These are phyloP conservation scores for Cladosporium colombiae DNA, from an alignment of 2,329 filamentous ascomycete genomes.

Conservation along the genomic window DNA sequence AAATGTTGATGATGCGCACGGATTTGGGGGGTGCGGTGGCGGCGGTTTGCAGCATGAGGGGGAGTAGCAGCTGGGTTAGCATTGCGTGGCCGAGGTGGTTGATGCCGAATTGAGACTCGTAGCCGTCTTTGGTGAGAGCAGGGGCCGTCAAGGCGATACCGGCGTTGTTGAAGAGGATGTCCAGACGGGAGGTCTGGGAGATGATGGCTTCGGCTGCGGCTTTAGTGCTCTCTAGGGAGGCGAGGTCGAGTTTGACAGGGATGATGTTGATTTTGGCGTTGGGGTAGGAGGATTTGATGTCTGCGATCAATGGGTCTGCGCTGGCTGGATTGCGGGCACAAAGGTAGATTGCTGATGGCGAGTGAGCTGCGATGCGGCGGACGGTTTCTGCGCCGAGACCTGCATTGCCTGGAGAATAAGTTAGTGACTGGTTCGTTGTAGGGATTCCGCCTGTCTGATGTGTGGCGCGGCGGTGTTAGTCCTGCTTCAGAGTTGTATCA, in stretches of 20 bases:
- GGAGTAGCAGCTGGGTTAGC: slow-evolving; percentile 27
- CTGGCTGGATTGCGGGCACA: slow-evolving; percentile 47
- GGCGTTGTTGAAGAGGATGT: slow-evolving; percentile 33
- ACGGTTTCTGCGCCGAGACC: slow-evolving; percentile 52
- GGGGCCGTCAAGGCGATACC: slow-evolving; percentile 32
- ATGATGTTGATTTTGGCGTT: slow-evolving; percentile 44
- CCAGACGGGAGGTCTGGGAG: slow-evolving; percentile 41
- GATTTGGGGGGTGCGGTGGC: slow-evolving; percentile 39
- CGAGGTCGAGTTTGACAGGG: slow-evolving; percentile 52
- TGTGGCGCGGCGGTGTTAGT: neutral
- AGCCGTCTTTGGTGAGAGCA: slow-evolving; percentile 29
- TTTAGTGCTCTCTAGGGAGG: slow-evolving; percentile 52
- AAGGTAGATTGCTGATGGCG: slow-evolving; percentile 50
- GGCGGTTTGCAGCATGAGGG: slow-evolving; percentile 45
- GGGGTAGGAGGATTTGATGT: slow-evolving; percentile 41
- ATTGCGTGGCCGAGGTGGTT: slow-evolving; percentile 36
- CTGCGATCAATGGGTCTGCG: slow-evolving; percentile 43
- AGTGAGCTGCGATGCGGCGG: slow-evolving; percentile 46
- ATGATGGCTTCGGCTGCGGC: slow-evolving; percentile 46
- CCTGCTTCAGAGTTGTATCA: neutral
- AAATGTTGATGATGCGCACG: slow-evolving; percentile 49
- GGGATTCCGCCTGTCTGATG: neutral
- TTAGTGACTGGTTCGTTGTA: neutral
- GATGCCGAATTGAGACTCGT: slow-evolving; percentile 31
- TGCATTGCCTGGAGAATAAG: slow-evolving; percentile 38